Conservation (phyloP, 805 yeast species). For the Monosporozyma aquatica region DNA sequence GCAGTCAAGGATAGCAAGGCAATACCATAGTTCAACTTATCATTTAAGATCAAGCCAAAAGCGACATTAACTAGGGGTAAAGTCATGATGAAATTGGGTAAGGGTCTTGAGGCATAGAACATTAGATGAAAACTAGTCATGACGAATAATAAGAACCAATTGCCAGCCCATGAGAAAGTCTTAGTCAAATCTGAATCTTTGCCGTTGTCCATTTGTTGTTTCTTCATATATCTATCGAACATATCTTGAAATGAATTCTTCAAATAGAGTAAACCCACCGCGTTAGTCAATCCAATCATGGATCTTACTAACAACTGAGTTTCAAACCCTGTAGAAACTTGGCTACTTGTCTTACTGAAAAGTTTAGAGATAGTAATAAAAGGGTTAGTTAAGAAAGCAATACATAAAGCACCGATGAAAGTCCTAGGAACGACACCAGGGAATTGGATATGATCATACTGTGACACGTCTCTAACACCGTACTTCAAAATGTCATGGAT, state of each 20-base stretch:
- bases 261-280: slow-evolving; percentile 41
- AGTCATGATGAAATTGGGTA: slow-evolving; percentile 77
- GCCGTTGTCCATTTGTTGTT: slow-evolving; percentile 11
- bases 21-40: slow-evolving; percentile 41
- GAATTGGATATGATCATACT: slow-evolving; percentile 66
- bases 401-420: slow-evolving; percentile 57
- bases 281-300: slow-evolving; percentile 55
- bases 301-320: slow-evolving; percentile 50
- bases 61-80: slow-evolving; percentile 62
- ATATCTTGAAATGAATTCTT: slow-evolving; percentile 33
- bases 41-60: slow-evolving; percentile 41
- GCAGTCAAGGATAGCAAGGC: slow-evolving; percentile 52
- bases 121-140: slow-evolving; percentile 69
- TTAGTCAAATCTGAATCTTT: slow-evolving; percentile 4
- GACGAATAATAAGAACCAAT: slow-evolving; percentile 53
- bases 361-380: slow-evolving; percentile 13
- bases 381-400: slow-evolving; percentile 42
- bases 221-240: slow-evolving; percentile 11
- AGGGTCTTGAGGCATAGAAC: slow-evolving; percentile 72
- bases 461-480: slow-evolving; percentile 38
- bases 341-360: slow-evolving; percentile 2
- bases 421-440: slow-evolving; percentile 90
- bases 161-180: slow-evolving; percentile 29
- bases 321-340: slow-evolving; percentile 34
- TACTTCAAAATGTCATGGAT: slow-evolving; percentile 66